Base-by-base conservation (phyloP, 208 protist species). In the Acanthamoeba castellanii region DNA sequence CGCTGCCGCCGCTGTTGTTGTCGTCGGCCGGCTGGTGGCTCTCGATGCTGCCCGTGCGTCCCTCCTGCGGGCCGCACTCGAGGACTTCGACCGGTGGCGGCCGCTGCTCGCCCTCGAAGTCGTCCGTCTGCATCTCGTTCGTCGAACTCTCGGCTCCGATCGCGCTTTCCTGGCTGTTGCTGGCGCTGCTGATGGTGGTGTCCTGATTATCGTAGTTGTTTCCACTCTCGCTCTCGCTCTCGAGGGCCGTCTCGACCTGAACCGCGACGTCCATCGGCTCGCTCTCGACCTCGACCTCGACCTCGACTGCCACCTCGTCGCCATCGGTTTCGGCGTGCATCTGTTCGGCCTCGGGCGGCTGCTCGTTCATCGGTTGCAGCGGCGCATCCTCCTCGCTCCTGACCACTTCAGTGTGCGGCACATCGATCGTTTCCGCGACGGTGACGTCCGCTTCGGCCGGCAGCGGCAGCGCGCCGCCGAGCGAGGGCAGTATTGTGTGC, bases 11-110 rank as follows among this genome's bases (percentile, higher is more conserved):
- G 57, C 27, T 64, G 22, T 18, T 16, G 50, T 18, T 6, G 50
- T 76, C 22, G 34, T 45, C 20, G 42, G 7, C 18, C 42, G 22
- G 42, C 18, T 5, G 32, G 8, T 84, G n/a, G 27, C 25, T 84
- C 45, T 84, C 76, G n/a, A 84, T 47, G 76, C 76, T 84, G 8
- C 76, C 76, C 34, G 76, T 84, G 42, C 76, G 76, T 57, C 76
- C 76, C 8, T 84, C 76, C 7, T 30, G 30, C 32, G 68, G 30
- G 13, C 30, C 32, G 68, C 30, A 74, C 8, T 74, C 68, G 68
- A 18, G 14, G 3, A 22, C 68, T 20, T 74, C 30, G 13, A 37
- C 32, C 4, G n/a, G 27, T 74, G n/a, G 37, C 37, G 37, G 37
- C 37, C 37, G 14, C 8, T 34, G 68, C 25, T 30, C 68, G 30